Percentiles rank a stretch among this genome's conserved stretches.
Conservation (phyloP, 331 rosid species). For the Cydonia oblonga region DNA sequence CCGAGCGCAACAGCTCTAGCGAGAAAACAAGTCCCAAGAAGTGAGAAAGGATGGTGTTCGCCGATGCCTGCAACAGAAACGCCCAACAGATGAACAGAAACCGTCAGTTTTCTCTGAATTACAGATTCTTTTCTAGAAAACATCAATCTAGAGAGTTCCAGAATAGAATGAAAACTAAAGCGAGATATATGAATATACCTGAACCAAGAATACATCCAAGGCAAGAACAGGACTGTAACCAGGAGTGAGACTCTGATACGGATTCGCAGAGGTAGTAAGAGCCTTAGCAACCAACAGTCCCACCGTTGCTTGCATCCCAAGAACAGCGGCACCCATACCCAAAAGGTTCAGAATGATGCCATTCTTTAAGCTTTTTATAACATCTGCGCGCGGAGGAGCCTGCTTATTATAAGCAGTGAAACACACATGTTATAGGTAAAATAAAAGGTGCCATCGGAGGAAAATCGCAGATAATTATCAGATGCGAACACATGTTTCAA, state of each 20-base stretch:
- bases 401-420: constrained; percentile 21
- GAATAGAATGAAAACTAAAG: neutral
- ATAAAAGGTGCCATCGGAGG: neutral
- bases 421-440: neutral
- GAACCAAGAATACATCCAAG: constrained; percentile 89
- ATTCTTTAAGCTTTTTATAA: constrained; percentile 65
- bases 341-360: constrained; percentile 71
- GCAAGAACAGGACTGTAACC: constrained; percentile 92
- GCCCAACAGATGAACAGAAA: neutral
- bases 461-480: neutral
- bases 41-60: constrained; percentile 91
- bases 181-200: constrained; percentile 41
- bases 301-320: constrained; percentile 95
- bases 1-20: constrained; percentile 78
- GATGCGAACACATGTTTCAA: neutral
- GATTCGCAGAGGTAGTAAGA: constrained; percentile 76
- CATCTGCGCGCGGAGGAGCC: constrained; percentile 99
- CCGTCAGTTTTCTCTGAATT: neutral
- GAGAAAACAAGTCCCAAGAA: constrained; percentile 87
- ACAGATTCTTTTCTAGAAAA: neutral
- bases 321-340: constrained; percentile 93
- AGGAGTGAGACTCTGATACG: constrained; percentile 76
- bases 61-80: constrained; percentile 61
- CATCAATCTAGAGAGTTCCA: no score
- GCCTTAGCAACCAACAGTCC: constrained; percentile 93